Evolutionary conservation across 225 moss, liverwort and hornwort species (phyloP).

Genomic region (Thuidium tamariscinum): DNA sequence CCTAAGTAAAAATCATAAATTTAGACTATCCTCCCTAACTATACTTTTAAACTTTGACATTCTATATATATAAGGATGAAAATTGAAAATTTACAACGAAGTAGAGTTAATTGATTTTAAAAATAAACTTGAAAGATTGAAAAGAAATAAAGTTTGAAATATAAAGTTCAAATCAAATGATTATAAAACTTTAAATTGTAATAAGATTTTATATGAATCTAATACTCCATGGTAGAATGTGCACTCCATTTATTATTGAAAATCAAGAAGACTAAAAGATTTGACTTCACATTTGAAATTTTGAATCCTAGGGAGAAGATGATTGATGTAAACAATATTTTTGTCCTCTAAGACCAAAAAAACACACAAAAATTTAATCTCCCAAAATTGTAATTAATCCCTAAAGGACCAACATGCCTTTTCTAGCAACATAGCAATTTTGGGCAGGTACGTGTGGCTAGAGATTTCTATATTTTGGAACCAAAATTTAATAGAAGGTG

Average conservation of each 20-base stretch:
- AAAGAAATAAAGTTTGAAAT: not conserved
- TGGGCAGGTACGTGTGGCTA: too few relatives aligned
- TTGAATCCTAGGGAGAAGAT: not conserved
- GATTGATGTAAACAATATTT: not conserved
- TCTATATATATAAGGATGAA: not conserved
- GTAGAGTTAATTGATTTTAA: not conserved
- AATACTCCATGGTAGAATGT: rapidly evolving
- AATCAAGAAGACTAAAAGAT: not conserved
- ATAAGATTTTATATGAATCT: rapidly evolving
- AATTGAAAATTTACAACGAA: not conserved
- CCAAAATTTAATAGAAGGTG: too few relatives aligned
- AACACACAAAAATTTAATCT: not conserved
- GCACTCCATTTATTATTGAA: not conserved
- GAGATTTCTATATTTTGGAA: too few relatives aligned
- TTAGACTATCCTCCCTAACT: not conserved
- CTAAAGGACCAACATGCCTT: too few relatives aligned
- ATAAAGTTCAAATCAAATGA: not conserved
- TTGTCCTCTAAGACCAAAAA: not conserved
- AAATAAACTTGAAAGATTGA: not conserved
- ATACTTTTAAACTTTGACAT: not conserved
- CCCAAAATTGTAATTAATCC: not conserved
- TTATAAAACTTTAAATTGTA: not conserved
- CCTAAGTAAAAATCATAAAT: not conserved
- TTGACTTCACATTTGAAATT: not conserved
- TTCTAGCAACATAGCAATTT: too few relatives aligned